phyloP scores from a whole-genome alignment of 2,329 filamentous ascomycete species.

The Ascochyta rabiei region DNA sequence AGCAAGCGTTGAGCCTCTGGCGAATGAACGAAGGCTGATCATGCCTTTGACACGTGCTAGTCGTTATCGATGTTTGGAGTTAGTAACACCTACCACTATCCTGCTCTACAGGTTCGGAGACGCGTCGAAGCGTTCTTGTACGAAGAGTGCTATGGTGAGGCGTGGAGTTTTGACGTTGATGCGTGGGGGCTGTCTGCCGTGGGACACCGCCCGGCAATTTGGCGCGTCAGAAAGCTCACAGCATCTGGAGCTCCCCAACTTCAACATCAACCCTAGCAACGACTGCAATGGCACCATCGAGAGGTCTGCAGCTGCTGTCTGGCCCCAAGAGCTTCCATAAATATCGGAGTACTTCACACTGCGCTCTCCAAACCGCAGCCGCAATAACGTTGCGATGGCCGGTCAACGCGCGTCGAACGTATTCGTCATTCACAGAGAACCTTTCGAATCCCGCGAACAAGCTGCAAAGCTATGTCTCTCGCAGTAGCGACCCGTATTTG shows the following conservation, averaged over 20 bases:
- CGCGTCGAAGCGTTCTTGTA: background rate
- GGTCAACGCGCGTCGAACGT: constrained; percentile 2
- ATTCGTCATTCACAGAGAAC: constrained; percentile 36
- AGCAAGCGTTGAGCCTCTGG: background rate
- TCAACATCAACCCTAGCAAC: constrained; percentile 5
- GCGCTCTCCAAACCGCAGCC: background rate
- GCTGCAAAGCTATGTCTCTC: constrained; percentile 56
- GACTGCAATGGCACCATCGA: constrained; percentile 27
- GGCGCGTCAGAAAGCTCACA: constrained; percentile 8
- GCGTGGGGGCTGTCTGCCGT: constrained; percentile 6
- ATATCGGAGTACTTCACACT: background rate
- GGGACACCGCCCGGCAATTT: constrained; percentile 16
- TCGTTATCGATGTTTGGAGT: background rate
- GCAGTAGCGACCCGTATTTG: constrained; percentile 74
- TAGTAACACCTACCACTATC: background rate
- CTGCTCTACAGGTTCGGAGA: background rate
- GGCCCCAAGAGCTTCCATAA: background rate
- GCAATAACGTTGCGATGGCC: background rate
- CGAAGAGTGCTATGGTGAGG: background rate
- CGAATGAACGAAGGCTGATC: background rate
- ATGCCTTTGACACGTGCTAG: background rate
- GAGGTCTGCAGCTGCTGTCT: constrained; percentile 8
- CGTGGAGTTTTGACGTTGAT: constrained; percentile 14
- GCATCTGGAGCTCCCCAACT: constrained; percentile 7
- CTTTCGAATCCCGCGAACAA: constrained; percentile 40